Base-by-base conservation (phyloP, 768 basidiomycete genomes). In the Trametes cubensis region DNA sequence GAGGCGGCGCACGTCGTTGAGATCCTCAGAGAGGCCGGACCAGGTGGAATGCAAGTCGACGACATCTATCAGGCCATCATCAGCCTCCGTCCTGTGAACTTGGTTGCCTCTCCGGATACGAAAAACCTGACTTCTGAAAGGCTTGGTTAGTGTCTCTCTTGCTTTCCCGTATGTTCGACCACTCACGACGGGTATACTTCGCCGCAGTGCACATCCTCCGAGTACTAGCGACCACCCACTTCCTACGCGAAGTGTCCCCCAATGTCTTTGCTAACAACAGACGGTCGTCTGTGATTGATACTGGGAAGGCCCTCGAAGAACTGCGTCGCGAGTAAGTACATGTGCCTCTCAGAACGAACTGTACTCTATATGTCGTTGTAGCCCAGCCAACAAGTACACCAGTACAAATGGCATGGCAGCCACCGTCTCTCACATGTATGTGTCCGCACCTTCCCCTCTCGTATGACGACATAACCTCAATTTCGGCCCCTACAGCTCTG, bases 1-100 rank as follows among this genome's bases (percentile, higher is more conserved):
- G 89, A 92, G 70, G 85, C 87, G 4, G 81, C 89, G 1, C 86
- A 91, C 67, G 79, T 85, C 38, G 80, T 81, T 5, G 90, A 92
- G 67, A 83, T 91, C 17, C 76, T 92, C 0, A 81, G 85, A 13
- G 68, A 62, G 30, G 63, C 63, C 6, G 63, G 68, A 1, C 58
- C 57, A 2, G 51, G 49, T 15, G 68, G 63, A 4, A 42, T 58
- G 6, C 49, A 41, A 18, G 50, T 40, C 1, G 28, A 28, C 3
- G 56, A 58, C 2, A 40, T 62, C 18, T 13, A 34, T 11, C 28
- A 30, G 13, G 14, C 18, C 3, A 44, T 52, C 28, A 14, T 46
- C 5, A 50, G 52, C 3, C 8, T 54, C 2, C 34, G 57, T 3
- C 28, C 23, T 6, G 17, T 21, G 10, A 3, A 7, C 28, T 28